phyloP scores from a whole-genome alignment of 768 basidiomycete species.

The Russula sp. region DNA sequence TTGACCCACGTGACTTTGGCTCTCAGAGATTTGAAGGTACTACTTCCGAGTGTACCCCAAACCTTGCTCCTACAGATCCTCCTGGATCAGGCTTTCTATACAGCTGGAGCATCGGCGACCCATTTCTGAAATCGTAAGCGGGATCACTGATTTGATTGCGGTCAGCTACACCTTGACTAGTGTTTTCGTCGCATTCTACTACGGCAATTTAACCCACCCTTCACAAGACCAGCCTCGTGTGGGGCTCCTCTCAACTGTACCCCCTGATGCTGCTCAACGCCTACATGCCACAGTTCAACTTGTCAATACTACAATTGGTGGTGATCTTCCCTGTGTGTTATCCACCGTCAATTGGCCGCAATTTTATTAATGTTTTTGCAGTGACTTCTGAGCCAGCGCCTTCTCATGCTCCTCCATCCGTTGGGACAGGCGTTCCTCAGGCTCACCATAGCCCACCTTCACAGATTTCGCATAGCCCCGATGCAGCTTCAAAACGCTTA shows the following conservation, averaged over 20 bases:
- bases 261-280: slow-evolving; percentile 40
- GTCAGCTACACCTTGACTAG: slow-evolving; percentile 30
- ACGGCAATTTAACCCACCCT: slow-evolving; percentile 62
- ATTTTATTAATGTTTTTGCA: slow-evolving; percentile 21
- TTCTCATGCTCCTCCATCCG: slow-evolving; percentile 26
- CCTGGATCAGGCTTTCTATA: slow-evolving; percentile 56
- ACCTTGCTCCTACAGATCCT: slow-evolving; percentile 55
- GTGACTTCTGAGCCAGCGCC: slow-evolving; percentile 39
- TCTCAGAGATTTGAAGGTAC: slow-evolving; percentile 31
- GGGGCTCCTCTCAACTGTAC: slow-evolving; percentile 66
- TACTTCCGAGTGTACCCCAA: slow-evolving; percentile 38
- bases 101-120: slow-evolving; percentile 71
- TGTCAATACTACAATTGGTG: slow-evolving; percentile 26
- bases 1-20: slow-evolving; percentile 70
- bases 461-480: not conserved
- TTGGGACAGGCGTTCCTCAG: slow-evolving; percentile 22
- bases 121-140: slow-evolving; percentile 65
- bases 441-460: slow-evolving; percentile 4
- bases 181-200: slow-evolving; percentile 60
- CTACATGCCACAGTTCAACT: slow-evolving; percentile 31
- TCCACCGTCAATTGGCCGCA: not conserved
- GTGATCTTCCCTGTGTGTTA: slow-evolving; percentile 28
- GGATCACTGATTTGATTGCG: not conserved
- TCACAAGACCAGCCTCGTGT: slow-evolving; percentile 61
- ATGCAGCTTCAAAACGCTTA: not conserved